phyloP scores from a whole-genome alignment of 2,329 filamentous ascomycete species.

The Penicillium sp. region DNA sequence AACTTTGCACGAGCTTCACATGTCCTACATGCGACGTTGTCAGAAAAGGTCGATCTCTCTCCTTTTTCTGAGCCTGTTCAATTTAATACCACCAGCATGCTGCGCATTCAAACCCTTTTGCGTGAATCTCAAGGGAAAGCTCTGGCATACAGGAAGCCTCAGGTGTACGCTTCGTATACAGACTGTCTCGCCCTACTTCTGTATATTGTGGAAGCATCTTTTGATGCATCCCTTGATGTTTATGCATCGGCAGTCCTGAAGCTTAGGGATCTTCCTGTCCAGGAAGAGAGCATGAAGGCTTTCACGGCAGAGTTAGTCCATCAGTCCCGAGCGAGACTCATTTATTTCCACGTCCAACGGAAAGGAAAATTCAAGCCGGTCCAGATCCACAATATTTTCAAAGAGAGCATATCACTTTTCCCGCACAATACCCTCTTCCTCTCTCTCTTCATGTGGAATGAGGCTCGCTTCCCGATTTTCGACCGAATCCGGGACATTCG shows the following conservation, averaged over 20 bases:
- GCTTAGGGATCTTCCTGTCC: constrained; percentile 40
- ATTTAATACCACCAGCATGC: constrained; percentile 31
- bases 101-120: constrained; percentile 46
- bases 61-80: constrained; percentile 4
- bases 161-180: constrained; percentile 52
- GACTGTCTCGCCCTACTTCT: constrained; percentile 62
- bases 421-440: constrained; percentile 75
- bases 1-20: constrained; percentile 36
- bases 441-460: constrained; percentile 66
- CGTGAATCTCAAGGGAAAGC: constrained; percentile 53
- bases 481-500: constrained; percentile 69
- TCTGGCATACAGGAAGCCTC: constrained; percentile 48
- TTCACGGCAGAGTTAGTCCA: constrained; percentile 58
- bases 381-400: constrained; percentile 59
- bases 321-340: constrained; percentile 62
- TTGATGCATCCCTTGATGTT: constrained; percentile 36
- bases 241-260: constrained; percentile 44
- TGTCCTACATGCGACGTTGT: constrained; percentile 40
- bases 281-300: constrained; percentile 33
- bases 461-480: constrained; percentile 66
- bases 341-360: constrained; percentile 61
- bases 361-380: constrained; percentile 64
- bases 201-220: constrained; percentile 54
- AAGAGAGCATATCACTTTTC: constrained; percentile 59
- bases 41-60: constrained; percentile 33